A percentile compares a stretch with the other conserved stretches of the same genome.
Conservation (phyloP, 2,329 filamentous ascomycete genomes). For the Phyllosticta citriasiana region DNA sequence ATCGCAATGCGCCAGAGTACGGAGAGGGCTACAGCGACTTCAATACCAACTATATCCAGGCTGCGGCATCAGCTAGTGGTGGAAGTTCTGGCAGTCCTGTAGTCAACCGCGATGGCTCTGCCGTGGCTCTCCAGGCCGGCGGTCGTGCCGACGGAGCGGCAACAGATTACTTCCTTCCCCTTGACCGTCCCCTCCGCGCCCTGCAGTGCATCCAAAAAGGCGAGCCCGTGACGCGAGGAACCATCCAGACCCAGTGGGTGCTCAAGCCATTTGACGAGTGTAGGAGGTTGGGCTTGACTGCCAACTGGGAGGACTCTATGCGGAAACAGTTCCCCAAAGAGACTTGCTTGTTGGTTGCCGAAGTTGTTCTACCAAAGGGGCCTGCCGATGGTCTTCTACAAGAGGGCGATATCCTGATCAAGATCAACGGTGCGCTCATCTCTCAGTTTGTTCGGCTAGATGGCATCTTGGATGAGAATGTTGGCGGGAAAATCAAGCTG, state of each 20-base stretch:
- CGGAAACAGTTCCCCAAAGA: slow-evolving; percentile 80
- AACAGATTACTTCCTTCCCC: slow-evolving; percentile 92
- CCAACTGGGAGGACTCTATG: slow-evolving; percentile 78
- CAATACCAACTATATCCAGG: slow-evolving; percentile 94
- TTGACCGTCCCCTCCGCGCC: slow-evolving; percentile 82
- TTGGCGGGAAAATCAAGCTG: slow-evolving; percentile 67
- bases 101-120: slow-evolving; percentile 86
- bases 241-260: slow-evolving; percentile 96
- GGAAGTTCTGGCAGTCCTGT: slow-evolving; percentile 98
- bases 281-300: slow-evolving; percentile 71
- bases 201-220: slow-evolving; percentile 74
- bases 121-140: slow-evolving; percentile 86
- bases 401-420: slow-evolving; percentile 87
- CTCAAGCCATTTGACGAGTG: slow-evolving; percentile 98
- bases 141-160: slow-evolving; percentile 89
- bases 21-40: slow-evolving; percentile 98
- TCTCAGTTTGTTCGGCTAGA: slow-evolving; percentile 90
- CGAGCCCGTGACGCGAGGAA: slow-evolving; percentile 71
- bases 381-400: slow-evolving; percentile 80
- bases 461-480: slow-evolving; percentile 80
- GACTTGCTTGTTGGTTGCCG: slow-evolving; percentile 93
- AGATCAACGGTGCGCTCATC: slow-evolving; percentile 86
- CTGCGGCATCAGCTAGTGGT: slow-evolving; percentile 90
- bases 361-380: slow-evolving; percentile 85
- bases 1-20: slow-evolving; percentile 95